Percentiles rank a stretch among this genome's conserved stretches.
Evolutionary conservation across 768 basidiomycete genomes (phyloP).

Genomic region (Termitomyces sp.): DNA sequence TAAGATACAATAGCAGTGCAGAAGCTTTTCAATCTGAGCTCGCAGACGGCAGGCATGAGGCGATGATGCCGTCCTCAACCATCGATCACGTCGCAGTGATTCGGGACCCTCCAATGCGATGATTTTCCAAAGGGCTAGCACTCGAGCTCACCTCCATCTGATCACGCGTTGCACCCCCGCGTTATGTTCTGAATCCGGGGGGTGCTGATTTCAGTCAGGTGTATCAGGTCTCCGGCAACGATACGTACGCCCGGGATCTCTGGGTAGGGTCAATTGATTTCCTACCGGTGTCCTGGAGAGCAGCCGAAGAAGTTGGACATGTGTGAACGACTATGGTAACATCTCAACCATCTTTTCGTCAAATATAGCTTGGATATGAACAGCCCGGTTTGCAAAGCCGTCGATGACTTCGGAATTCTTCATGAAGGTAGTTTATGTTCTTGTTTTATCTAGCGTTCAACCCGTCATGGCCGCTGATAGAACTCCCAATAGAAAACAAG

Average conservation of each 20-base stretch:
- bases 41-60: background rate
- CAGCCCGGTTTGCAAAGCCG: constrained; percentile 2
- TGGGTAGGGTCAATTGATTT: background rate
- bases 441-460: background rate
- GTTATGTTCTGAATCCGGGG: background rate
- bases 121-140: too few species aligned
- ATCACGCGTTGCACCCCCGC: background rate
- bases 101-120: background rate
- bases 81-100: background rate
- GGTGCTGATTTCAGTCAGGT: constrained; percentile 1
- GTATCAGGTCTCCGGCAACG: background rate
- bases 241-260: background rate
- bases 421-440: background rate
- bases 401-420: constrained; percentile 6
- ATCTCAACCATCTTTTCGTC: constrained; percentile 7
- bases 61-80: background rate
- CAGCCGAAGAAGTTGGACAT: constrained; percentile 8
- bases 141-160: background rate
- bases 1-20: background rate
- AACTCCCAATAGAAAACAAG: background rate
- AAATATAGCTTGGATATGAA: constrained; percentile 5
- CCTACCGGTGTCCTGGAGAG: constrained; percentile 3
- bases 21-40: background rate
- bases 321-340: background rate
- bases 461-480: constrained; percentile 4